These are phyloP conservation scores for Mycena metata DNA, from an alignment of 768 basidiomycete species.

Conservation along the genomic window DNA sequence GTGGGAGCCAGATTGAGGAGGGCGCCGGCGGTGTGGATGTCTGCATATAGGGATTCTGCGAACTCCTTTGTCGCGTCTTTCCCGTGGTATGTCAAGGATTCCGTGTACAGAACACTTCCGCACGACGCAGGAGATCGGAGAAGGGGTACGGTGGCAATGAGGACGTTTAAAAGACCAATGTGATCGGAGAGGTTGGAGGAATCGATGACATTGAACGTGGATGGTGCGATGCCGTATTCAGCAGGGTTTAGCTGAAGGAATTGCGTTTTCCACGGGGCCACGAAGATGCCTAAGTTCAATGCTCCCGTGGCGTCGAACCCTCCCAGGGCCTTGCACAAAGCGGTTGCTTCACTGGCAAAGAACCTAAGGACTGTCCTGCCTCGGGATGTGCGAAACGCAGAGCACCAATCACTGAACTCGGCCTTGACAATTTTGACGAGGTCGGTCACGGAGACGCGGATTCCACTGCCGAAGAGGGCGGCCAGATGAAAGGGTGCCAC, in stretches of 20 bases:
- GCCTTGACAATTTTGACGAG: conserved; percentile 33
- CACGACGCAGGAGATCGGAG: conserved; percentile 43
- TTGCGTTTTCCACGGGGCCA: conserved; percentile 48
- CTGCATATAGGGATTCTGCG: conserved; percentile 49
- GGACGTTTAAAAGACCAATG: conserved; percentile 60
- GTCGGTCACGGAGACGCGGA: conserved; percentile 16
- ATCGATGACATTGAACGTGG: conserved; percentile 61
- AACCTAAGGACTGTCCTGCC: conserved; percentile 32
- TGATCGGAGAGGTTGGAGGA: conserved; percentile 66
- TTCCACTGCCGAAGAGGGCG: conserved; percentile 18
- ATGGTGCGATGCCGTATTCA: conserved; percentile 44
- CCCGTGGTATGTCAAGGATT: conserved; percentile 48
- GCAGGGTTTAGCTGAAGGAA: conserved; percentile 28
- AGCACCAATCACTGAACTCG: conserved; percentile 41
- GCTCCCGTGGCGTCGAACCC: conserved; percentile 35
- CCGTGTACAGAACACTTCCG: conserved; percentile 53
- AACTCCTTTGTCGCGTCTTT: conserved; percentile 47
- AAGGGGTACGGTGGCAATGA: conserved; percentile 55
- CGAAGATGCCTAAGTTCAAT: conserved; percentile 47
- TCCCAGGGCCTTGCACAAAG: conserved; percentile 53
- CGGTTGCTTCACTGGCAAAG: conserved; percentile 23
- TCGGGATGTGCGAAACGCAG: conserved; percentile 44
- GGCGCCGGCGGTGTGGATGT: conserved; percentile 56
- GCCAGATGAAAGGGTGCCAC: conserved; percentile 56
- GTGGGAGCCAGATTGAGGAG: conserved; percentile 59